These are phyloP conservation scores for Arthrobotrys entomopaga DNA, from an alignment of 2,329 filamentous ascomycete genomes.

Conservation along the genomic window DNA sequence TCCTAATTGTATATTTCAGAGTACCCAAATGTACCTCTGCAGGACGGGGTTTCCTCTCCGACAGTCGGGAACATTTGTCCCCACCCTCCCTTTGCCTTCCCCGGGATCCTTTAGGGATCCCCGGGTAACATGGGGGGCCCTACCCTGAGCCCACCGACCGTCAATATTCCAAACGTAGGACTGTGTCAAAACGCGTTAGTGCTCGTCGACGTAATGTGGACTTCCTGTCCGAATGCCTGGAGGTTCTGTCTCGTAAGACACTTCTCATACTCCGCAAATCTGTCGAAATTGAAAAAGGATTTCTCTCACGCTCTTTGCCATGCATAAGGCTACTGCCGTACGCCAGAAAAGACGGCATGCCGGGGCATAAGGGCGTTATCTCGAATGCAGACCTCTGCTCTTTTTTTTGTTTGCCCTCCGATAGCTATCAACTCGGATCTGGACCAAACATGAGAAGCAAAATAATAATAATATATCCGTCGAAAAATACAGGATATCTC, in stretches of 20 bases:
- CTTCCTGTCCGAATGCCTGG: slow-evolving; percentile 33
- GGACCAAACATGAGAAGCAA: slow-evolving; percentile 6
- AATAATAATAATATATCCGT: neutral
- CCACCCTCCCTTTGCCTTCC: neutral
- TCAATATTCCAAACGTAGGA: slow-evolving; percentile 13
- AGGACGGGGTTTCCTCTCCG: slow-evolving; percentile 23
- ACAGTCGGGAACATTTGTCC: slow-evolving; percentile 9
- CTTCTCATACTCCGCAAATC: slow-evolving; percentile 48
- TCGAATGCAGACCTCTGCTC: slow-evolving; percentile 14
- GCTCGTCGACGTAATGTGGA: slow-evolving; percentile 44
- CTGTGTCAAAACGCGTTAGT: slow-evolving; percentile 17
- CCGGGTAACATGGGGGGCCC: slow-evolving; percentile 3
- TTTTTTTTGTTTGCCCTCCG: neutral
- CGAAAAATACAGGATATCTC: slow-evolving; percentile 31
- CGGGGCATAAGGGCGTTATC: slow-evolving; percentile 5
- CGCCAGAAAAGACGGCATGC: neutral
- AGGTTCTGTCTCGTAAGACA: slow-evolving; percentile 26
- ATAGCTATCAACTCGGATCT: slow-evolving; percentile 7
- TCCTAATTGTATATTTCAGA: slow-evolving; percentile 24
- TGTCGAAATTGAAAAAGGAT: slow-evolving; percentile 44
- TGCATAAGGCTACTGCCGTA: slow-evolving; percentile 27
- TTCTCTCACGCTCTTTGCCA: slow-evolving; percentile 19
- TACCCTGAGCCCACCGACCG: slow-evolving; percentile 10
- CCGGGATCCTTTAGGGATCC: neutral
- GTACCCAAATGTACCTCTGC: slow-evolving; percentile 51